Conservation (phyloP, 192 early-diverging fungal genomes). For the Backusella sp. region DNA sequence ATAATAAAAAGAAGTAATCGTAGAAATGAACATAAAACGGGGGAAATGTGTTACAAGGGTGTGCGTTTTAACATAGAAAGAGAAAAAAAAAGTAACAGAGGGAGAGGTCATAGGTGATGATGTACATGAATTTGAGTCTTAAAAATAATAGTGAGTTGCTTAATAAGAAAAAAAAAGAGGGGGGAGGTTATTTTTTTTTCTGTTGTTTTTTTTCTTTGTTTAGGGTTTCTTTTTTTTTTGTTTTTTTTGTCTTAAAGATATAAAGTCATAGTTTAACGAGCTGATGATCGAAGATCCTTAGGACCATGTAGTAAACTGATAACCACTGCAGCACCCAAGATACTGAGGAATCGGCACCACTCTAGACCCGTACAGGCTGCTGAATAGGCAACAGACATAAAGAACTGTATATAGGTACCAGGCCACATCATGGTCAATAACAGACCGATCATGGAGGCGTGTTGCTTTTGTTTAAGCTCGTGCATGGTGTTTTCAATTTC, state of each 20-base stretch:
- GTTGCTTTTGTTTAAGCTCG: neutral
- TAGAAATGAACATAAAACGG: neutral
- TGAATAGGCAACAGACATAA: neutral
- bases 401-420: neutral
- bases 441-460: neutral
- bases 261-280: neutral
- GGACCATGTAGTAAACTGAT: constrained; percentile 26
- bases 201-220: neutral
- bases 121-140: constrained; percentile 2
- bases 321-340: constrained; percentile 18
- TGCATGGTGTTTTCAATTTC: constrained; percentile 10
- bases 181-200: neutral
- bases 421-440: neutral
- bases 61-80: neutral
- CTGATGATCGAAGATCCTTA: constrained; percentile 3
- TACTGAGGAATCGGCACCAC: constrained; percentile 32
- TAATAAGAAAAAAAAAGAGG: neutral
- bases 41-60: neutral
- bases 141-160: neutral
- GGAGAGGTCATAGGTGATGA: neutral
- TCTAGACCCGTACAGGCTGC: constrained; percentile 6
- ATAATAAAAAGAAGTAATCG: neutral
- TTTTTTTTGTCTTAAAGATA: neutral
- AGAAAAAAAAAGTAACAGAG: neutral
- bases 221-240: neutral